phyloP scores from a whole-genome alignment of 495 filamentous ascomycete species.

The Paragyromitra xinjiangensis region DNA sequence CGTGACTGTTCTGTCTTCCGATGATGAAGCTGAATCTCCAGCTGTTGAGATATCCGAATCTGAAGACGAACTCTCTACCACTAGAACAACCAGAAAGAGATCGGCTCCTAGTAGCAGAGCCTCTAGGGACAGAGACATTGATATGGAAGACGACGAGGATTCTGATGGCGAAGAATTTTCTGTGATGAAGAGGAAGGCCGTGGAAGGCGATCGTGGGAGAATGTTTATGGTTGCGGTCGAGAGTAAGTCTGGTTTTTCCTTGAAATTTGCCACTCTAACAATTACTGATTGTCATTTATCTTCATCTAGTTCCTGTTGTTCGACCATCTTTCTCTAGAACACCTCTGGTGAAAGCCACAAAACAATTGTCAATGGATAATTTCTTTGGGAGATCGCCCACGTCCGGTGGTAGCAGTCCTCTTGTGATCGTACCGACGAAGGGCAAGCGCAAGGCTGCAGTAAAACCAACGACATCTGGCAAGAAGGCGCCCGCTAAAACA shows the following conservation, averaged over 20 bases:
- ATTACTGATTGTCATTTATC: constrained; percentile 1
- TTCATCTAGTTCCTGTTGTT: constrained; percentile 27
- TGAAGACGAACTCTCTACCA: constrained; percentile 6
- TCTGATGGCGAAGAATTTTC: constrained; percentile 19
- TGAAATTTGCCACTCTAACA: neutral
- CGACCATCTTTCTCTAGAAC: constrained; percentile 36
- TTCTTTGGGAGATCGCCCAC: constrained; percentile 37
- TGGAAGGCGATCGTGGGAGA: constrained; percentile 8
- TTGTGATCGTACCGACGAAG: constrained; percentile 35
- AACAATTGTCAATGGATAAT: constrained; percentile 49
- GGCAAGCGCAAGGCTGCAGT: constrained; percentile 37
- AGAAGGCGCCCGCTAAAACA: constrained; percentile 21
- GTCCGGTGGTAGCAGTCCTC: neutral
- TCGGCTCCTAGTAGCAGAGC: constrained; percentile 27
- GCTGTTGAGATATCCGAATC: neutral
- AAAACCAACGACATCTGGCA: constrained; percentile 20
- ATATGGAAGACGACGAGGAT: constrained; percentile 24
- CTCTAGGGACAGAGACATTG: neutral
- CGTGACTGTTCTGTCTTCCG: constrained; percentile 1
- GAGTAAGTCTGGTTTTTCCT: constrained; percentile 22
- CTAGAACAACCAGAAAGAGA: constrained; percentile 19
- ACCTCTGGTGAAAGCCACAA: constrained; percentile 37
- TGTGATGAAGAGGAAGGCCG: constrained; percentile 31
- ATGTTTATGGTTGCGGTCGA: constrained; percentile 55
- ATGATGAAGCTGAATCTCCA: constrained; percentile 5